Evolutionary conservation across 2,329 filamentous ascomycete genomes (phyloP).

Genomic region (Trichoderma endophyticum): DNA sequence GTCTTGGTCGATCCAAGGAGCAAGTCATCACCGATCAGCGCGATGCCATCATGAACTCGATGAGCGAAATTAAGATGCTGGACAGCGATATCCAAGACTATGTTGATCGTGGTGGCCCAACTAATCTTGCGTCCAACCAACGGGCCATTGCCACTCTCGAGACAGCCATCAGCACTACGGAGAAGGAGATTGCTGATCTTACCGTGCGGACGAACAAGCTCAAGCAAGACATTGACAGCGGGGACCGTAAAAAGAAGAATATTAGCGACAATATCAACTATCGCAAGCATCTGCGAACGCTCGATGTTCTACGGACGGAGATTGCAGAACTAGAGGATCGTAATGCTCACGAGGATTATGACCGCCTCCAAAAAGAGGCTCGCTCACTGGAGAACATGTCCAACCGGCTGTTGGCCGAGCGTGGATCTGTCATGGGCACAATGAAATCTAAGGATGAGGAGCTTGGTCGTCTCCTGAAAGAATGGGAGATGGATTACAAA

Average conservation of each 20-base stretch:
- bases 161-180: slow-evolving; percentile 59
- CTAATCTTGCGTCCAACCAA: slow-evolving; percentile 66
- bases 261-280: slow-evolving; percentile 88
- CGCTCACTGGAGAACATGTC: slow-evolving; percentile 63
- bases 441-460: slow-evolving; percentile 85
- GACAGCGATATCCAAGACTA: slow-evolving; percentile 79
- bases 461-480: slow-evolving; percentile 65
- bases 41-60: slow-evolving; percentile 67
- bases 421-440: slow-evolving; percentile 69
- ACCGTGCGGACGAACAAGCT: slow-evolving; percentile 72
- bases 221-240: slow-evolving; percentile 72
- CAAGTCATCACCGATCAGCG: slow-evolving; percentile 68
- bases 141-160: slow-evolving; percentile 67
- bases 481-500: slow-evolving; percentile 85
- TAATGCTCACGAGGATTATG: slow-evolving; percentile 79
- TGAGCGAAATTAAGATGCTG: slow-evolving; percentile 72
- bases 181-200: slow-evolving; percentile 65
- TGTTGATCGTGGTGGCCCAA: slow-evolving; percentile 68
- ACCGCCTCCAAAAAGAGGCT: slow-evolving; percentile 69
- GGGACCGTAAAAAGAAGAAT: slow-evolving; percentile 78
- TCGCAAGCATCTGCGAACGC: slow-evolving; percentile 67
- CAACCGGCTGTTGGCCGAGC: slow-evolving; percentile 68
- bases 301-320: slow-evolving; percentile 65
- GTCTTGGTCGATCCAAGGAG: slow-evolving; percentile 69
- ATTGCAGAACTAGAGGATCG: slow-evolving; percentile 73